Percentiles rank a stretch among this genome's conserved stretches.
Conservation (phyloP, 2,329 filamentous ascomycete genomes). For the Paracoccidioides lutzii region DNA sequence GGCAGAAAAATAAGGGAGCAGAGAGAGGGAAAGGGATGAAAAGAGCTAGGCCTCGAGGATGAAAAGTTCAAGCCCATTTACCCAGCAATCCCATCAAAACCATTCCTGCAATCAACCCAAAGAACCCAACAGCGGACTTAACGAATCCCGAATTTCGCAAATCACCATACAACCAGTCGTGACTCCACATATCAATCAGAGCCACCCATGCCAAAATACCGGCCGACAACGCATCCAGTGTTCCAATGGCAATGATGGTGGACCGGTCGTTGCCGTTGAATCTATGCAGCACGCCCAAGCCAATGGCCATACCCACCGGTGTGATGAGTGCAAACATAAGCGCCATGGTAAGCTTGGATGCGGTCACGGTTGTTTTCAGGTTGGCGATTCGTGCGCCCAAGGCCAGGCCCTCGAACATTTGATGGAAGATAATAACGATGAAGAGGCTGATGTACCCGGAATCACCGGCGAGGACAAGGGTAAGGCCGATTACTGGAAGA, state of each 20-base stretch:
- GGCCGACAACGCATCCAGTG: constrained; percentile 58
- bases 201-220: constrained; percentile 71
- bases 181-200: constrained; percentile 65
- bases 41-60: too few relatives aligned
- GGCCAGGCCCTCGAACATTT: constrained; percentile 65
- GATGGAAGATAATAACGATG: constrained; percentile 61
- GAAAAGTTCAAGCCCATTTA: constrained; percentile 48
- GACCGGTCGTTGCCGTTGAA: constrained; percentile 62
- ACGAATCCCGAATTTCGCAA: constrained; percentile 39
- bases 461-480: constrained; percentile 42
- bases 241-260: constrained; percentile 60
- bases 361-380: constrained; percentile 25
- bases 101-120: constrained; percentile 49
- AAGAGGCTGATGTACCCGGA: constrained; percentile 40
- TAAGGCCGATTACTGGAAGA: constrained; percentile 51
- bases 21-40: constrained; percentile 11
- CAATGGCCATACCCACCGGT: constrained; percentile 68
- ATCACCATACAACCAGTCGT: constrained; percentile 57
- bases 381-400: constrained; percentile 32
- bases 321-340: constrained; percentile 56
- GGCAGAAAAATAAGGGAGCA: not conserved
- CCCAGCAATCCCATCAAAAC: constrained; percentile 59
- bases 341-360: constrained; percentile 46
- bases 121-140: constrained; percentile 39
- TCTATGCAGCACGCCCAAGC: constrained; percentile 53